Base-by-base conservation (phyloP, 768 basidiomycete species). In the Russula brevipes region DNA sequence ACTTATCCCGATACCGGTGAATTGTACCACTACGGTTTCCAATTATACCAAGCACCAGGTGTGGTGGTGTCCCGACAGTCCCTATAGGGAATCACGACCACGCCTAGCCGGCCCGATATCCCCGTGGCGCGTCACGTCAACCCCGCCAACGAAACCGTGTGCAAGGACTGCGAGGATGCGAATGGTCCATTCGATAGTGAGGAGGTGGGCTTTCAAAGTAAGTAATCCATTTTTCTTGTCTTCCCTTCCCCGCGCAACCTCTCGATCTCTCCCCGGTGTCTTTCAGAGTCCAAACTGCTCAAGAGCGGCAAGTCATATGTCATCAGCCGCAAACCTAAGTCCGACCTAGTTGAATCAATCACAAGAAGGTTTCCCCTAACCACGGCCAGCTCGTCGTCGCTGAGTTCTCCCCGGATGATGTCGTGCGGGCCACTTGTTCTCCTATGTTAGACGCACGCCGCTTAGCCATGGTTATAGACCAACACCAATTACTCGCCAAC, bases 351-450 rank as follows among this genome's bases (percentile, higher is more conserved):
- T 4, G 73, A n/a, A n/a, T 91, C 50, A 80, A 80, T 62, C 79
- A 84, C 69, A n/a, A n/a, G n/a, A 86, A 83, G 70, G 78, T 92
- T 51, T 91, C 88, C 0, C 77, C 79, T 35, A 75, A 82, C 30
- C 85, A 88, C 65, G 84, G 82, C 53, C 73, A 78, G 53, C 81
- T 91, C 59, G 73, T 75, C 5, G 84, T 91, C 4, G 85, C 79
- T 1, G 65, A 74, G 4, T 86, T 79, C 58, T 73, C 80, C 1
- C 66, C 70, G 14, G 81, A 84, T 44, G 79, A 88, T 62, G 78
- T 79, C 62, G 89, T 89, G 69, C 62, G 1, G 5, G 76, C 24
- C 52, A 16, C n/a, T 12, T 41, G 53, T 49, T 63, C 19, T 8
- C 64, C n/a, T 59, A 17, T 44, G 5, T 53, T 14, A 3, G n/a